A percentile compares a stretch with the other conserved stretches of the same genome.
Evolutionary conservation across 805 yeast genomes (phyloP).

Genomic region (Candida easanensis): DNA sequence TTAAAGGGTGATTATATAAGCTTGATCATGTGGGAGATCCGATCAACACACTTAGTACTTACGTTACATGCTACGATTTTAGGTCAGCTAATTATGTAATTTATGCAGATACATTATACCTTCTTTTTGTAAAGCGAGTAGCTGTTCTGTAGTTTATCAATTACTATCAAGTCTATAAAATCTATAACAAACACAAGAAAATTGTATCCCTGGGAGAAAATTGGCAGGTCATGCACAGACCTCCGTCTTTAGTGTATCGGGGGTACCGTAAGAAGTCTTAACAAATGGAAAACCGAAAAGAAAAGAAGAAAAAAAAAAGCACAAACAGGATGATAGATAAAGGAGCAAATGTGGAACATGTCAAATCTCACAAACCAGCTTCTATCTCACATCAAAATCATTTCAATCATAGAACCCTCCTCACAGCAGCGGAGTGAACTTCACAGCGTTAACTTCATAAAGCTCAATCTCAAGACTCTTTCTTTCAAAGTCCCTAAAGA

Average conservation of each 20-base stretch:
- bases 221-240: neutral
- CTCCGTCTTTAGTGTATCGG: neutral
- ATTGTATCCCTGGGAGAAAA: too few species aligned
- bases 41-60: too few species aligned
- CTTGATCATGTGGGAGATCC: too few species aligned
- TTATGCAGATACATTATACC: too few species aligned
- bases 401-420: neutral
- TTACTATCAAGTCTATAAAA: slow-evolving; percentile 6
- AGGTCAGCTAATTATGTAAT: too few species aligned
- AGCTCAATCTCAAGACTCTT: slow-evolving; percentile 18
- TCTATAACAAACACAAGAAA: slow-evolving; percentile 2
- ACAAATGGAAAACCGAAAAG: neutral
- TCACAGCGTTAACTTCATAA: slow-evolving; percentile 21
- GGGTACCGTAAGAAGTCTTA: too few species aligned
- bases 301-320: neutral
- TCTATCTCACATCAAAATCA: neutral
- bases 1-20: too few species aligned
- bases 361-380: neutral
- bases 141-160: too few species aligned
- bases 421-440: slow-evolving; percentile 28
- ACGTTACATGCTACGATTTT: too few species aligned
- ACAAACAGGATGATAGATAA: neutral
- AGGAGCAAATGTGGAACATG: neutral
- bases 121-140: too few species aligned
- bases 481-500: slow-evolving; percentile 20